phyloP scores from a whole-genome alignment of 805 yeast species.

The Alloascoidea hylecoeti region DNA sequence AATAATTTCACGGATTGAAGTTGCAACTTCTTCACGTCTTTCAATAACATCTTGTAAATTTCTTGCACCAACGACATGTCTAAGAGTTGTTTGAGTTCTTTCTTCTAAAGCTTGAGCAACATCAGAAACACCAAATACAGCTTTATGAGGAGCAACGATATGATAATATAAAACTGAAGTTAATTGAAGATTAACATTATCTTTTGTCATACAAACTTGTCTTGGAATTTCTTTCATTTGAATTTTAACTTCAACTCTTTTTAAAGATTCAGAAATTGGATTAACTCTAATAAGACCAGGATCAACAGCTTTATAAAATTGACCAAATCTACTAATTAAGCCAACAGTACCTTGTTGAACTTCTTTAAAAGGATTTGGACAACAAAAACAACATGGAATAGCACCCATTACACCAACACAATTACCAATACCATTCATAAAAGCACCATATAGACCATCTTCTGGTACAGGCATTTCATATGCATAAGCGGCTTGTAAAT shows the following conservation, averaged over 20 bases:
- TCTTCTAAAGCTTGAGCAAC: conserved; percentile 44
- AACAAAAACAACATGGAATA: conserved; percentile 40
- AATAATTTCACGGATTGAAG: conserved; percentile 45
- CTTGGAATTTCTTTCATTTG: conserved; percentile 51
- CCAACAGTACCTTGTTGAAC: conserved; percentile 62
- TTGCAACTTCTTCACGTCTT: conserved; percentile 58
- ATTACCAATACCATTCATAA: conserved; percentile 22
- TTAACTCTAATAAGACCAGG: conserved; percentile 57
- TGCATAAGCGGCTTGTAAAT: conserved; percentile 17
- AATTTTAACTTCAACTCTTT: conserved; percentile 36
- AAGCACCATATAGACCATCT: conserved; percentile 20
- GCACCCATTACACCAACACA: conserved; percentile 38
- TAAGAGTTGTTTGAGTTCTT: conserved; percentile 57
- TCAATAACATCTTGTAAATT: conserved; percentile 60
- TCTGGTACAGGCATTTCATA: conserved; percentile 20
- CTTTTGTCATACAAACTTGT: conserved; percentile 56
- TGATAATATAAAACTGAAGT: conserved; percentile 58
- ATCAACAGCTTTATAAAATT: conserved; percentile 47
- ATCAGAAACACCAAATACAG: conserved; percentile 40
- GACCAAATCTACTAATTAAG: conserved; percentile 51
- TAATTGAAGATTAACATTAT: conserved; percentile 46
- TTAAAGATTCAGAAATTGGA: conserved; percentile 43
- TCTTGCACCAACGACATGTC: conserved; percentile 59
- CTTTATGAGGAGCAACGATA: conserved; percentile 53
- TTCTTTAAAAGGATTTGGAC: conserved; percentile 40